phyloP scores from a whole-genome alignment of 192 early-diverging fungal species.

The Entrophospora sp. region DNA sequence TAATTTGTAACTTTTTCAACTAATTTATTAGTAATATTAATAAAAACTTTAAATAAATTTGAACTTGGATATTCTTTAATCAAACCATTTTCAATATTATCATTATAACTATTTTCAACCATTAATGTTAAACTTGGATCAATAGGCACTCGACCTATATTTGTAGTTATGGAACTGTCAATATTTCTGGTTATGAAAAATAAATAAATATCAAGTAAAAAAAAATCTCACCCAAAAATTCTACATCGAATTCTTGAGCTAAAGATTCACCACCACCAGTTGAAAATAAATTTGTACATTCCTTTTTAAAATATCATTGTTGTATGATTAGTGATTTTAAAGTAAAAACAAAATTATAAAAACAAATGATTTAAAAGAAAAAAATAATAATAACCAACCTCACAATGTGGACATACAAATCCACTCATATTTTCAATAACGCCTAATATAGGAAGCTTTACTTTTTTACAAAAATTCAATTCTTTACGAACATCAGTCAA shows the following conservation, averaged over 20 bases:
- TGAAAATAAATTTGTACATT: conserved; percentile 87
- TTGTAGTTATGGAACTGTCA: background rate
- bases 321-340: conserved; percentile 36
- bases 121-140: conserved; percentile 71
- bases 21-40: conserved; percentile 37
- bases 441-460: conserved; percentile 76
- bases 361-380: background rate
- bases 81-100: conserved; percentile 23
- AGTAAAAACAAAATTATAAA: background rate
- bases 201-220: background rate
- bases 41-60: conserved; percentile 45
- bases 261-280: conserved; percentile 87
- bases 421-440: conserved; percentile 97
- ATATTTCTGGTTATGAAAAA: background rate
- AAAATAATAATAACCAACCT: conserved; percentile 31
- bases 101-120: conserved; percentile 40
- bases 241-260: conserved; percentile 74
- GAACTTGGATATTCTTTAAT: conserved; percentile 42
- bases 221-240: conserved; percentile 56
- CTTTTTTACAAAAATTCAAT: conserved; percentile 85
- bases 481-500: conserved; percentile 91
- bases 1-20: conserved; percentile 21
- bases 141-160: conserved; percentile 67
- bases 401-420: conserved; percentile 83
- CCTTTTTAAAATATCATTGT: conserved; percentile 42